Conservation (phyloP, 306 rosid genomes). For the Canavalia ensiformis region DNA sequence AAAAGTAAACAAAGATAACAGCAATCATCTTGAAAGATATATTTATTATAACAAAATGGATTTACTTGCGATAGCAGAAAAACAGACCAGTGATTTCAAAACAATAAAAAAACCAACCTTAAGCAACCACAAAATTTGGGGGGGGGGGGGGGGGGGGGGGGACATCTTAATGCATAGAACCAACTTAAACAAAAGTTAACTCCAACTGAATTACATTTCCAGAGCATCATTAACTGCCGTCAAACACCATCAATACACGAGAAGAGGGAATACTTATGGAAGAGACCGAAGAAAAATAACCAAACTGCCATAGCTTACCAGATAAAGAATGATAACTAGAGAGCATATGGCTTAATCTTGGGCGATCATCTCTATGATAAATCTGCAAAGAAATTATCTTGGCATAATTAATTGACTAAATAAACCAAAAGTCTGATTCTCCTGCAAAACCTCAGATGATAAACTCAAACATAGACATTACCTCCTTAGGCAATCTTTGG, state of each 20-base stretch:
- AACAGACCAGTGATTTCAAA: constrained; percentile 4
- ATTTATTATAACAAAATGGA: background rate
- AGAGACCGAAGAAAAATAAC: constrained; percentile 25
- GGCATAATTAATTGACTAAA: constrained; percentile 24
- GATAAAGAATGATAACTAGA: constrained; percentile 71
- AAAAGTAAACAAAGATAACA: constrained; percentile 19
- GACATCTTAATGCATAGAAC: constrained; percentile 23
- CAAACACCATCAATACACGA: constrained; percentile 25
- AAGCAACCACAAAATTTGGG: background rate
- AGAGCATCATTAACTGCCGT: constrained; percentile 32
- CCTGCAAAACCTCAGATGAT: constrained; percentile 39
- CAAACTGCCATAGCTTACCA: constrained; percentile 64
- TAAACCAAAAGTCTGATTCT: constrained; percentile 36
- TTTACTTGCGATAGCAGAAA: background rate
- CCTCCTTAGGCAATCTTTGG: constrained; percentile 85
- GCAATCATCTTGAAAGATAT: constrained; percentile 8
- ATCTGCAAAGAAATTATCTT: constrained; percentile 64
- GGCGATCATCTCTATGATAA: constrained; percentile 87
- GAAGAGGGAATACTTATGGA: background rate
- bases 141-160: background rate
- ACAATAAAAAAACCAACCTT: constrained; percentile 15
- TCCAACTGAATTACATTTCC: constrained; percentile 34
- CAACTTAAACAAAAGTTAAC: constrained; percentile 30
- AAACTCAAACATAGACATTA: constrained; percentile 53
- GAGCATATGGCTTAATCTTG: constrained; percentile 69